Evolutionary conservation across 2,329 filamentous ascomycete genomes (phyloP).

Genomic region (Stachybotrys chlorohalonatus): DNA sequence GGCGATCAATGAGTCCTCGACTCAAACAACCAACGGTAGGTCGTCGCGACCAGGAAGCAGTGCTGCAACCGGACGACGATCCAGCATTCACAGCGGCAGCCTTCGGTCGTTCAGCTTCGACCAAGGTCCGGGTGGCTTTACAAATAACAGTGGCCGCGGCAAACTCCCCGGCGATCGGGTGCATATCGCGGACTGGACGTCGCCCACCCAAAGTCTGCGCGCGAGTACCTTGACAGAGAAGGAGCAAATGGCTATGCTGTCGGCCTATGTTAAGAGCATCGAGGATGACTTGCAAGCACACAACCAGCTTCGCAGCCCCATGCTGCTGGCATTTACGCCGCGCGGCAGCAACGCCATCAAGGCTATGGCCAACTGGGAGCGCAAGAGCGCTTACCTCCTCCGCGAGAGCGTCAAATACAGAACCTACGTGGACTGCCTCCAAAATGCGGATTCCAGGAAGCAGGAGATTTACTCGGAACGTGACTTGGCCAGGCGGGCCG

Average conservation of each 20-base stretch:
- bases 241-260: conserved; percentile 70
- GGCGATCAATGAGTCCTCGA: conserved; percentile 39
- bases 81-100: conserved; percentile 41
- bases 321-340: conserved; percentile 83
- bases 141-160: conserved; percentile 36
- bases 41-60: conserved; percentile 43
- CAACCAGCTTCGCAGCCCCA: conserved; percentile 78
- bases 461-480: conserved; percentile 60
- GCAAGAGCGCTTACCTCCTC: conserved; percentile 84
- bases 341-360: conserved; percentile 71
- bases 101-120: conserved; percentile 53
- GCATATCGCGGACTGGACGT: conserved; percentile 78
- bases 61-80: conserved; percentile 28
- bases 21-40: conserved; percentile 19
- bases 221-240: conserved; percentile 68
- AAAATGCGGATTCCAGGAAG: conserved; percentile 60
- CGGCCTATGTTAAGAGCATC: conserved; percentile 72
- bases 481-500: conserved; percentile 39
- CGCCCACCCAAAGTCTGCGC: conserved; percentile 84
- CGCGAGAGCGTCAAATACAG: conserved; percentile 94
- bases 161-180: conserved; percentile 79
- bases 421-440: conserved; percentile 84
- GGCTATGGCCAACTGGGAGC: conserved; percentile 95
- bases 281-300: conserved; percentile 80
- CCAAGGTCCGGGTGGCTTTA: conserved; percentile 42